Evolutionary conservation across 768 basidiomycete genomes (phyloP).

Genomic region (Phanerochaete sordida): DNA sequence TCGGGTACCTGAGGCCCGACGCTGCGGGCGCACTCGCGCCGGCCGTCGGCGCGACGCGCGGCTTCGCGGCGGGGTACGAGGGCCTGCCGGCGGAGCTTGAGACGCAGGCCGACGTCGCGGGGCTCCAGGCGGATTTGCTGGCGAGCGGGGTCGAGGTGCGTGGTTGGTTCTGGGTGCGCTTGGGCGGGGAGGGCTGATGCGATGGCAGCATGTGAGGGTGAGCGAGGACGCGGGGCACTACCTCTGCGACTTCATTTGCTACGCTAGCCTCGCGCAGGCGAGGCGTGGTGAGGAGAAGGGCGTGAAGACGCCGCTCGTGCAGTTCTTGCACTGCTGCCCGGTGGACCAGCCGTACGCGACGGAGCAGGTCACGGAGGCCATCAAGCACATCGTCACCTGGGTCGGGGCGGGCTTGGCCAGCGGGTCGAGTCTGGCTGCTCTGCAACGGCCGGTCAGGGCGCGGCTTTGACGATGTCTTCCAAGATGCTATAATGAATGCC

Average conservation of each 20-base stretch:
- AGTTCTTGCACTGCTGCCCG: conserved; percentile 64
- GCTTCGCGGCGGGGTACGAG: conserved; percentile 41
- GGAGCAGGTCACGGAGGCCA: conserved; percentile 56
- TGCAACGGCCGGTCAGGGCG: too few species aligned
- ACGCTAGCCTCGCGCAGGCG: conserved; percentile 68
- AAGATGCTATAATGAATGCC: neutral
- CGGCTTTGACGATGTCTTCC: neutral
- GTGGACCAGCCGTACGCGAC: conserved; percentile 52
- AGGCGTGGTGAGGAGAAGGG: conserved; percentile 31
- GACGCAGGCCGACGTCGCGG: conserved; percentile 51
- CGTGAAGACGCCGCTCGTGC: conserved; percentile 28
- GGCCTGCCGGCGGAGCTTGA: conserved; percentile 47
- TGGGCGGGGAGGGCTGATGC: neutral
- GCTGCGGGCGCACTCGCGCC: conserved; percentile 56
- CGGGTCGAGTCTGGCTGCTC: too few species aligned
- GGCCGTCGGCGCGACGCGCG: conserved; percentile 10
- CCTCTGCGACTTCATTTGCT: conserved; percentile 73
- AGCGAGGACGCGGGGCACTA: conserved; percentile 78
- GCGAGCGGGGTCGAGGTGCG: conserved; percentile 43
- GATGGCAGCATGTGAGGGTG: conserved; percentile 52
- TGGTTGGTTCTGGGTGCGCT: neutral
- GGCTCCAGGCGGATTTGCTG: conserved; percentile 51
- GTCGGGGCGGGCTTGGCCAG: too few species aligned
- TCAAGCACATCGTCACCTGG: conserved; percentile 53
- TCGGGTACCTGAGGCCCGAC: conserved; percentile 69